Conservation (phyloP, 352 stramenopile genomes). For the Phytophthora cactorum region DNA sequence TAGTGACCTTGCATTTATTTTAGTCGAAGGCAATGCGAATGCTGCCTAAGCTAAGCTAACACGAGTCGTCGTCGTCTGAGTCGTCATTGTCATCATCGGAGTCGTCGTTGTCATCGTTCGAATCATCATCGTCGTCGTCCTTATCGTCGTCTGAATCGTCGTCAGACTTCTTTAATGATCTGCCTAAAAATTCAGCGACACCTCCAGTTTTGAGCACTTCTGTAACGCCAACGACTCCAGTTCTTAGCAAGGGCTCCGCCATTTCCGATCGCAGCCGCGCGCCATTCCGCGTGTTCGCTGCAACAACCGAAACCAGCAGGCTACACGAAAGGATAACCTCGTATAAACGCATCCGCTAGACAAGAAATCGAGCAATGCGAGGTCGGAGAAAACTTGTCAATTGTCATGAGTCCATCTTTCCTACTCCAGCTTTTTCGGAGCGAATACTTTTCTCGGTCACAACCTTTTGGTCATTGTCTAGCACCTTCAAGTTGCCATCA, state of each 20-base stretch:
- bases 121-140: conserved; percentile 25
- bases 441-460: background rate
- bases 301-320: background rate
- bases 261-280: background rate
- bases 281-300: background rate
- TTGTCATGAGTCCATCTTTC: conserved; percentile 2
- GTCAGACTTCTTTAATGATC: conserved; percentile 15
- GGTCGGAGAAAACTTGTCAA: background rate
- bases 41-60: background rate
- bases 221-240: background rate
- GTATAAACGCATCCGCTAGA: background rate
- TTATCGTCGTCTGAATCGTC: conserved; percentile 23
- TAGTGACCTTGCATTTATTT: background rate
- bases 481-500: too few species aligned
- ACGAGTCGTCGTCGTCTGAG: conserved; percentile 20
- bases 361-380: conserved; percentile 8
- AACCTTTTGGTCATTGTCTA: background rate
- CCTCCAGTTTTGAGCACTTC: background rate
- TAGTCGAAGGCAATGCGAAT: background rate
- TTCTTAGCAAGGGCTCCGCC: conserved; percentile 6
- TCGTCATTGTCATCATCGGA: conserved; percentile 19
- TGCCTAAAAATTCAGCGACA: background rate
- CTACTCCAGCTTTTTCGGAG: background rate
- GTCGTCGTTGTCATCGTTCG: conserved; percentile 18
- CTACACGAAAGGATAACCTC: background rate